These are phyloP conservation scores for Mortierella sp. DNA, from an alignment of 371 early-diverging fungal species.

Conservation along the genomic window DNA sequence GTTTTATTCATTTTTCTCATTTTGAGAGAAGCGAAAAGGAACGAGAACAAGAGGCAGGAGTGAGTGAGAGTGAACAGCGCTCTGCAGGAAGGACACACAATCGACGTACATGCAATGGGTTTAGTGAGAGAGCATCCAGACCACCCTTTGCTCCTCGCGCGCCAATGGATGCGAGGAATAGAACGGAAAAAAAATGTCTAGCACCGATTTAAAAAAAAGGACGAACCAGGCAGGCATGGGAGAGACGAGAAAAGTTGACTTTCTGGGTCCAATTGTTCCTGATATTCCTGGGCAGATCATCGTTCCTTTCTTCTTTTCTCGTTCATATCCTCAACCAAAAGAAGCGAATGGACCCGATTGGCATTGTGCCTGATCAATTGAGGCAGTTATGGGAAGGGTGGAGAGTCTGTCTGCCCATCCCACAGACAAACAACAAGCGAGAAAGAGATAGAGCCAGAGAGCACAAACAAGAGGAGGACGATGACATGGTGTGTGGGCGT, in stretches of 20 bases:
- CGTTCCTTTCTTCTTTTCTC: too few species aligned
- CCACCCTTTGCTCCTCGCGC: too few species aligned
- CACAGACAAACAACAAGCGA: neutral
- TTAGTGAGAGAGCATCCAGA: too few species aligned
- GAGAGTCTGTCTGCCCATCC: constrained; percentile 4
- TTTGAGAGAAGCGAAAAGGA: neutral
- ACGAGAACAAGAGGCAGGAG: neutral
- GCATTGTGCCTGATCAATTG: neutral
- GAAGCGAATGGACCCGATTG: neutral
- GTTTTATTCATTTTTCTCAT: neutral
- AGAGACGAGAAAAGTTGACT: neutral
- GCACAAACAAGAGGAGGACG: neutral
- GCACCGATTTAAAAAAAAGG: neutral
- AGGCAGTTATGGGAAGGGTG: neutral
- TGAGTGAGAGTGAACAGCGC: neutral
- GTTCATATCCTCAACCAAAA: neutral
- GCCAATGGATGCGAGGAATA: too few species aligned
- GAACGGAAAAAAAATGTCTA: too few species aligned
- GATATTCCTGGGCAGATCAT: neutral
- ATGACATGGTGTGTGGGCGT: constrained; percentile 2
- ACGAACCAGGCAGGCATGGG: neutral
- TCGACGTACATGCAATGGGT: too few species aligned
- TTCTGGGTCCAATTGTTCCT: neutral
- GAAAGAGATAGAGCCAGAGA: constrained; percentile 16
- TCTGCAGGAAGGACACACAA: neutral